Evolutionary conservation across 306 rosid genomes (phyloP).

Genomic region (Dalbergia cochinchinensis): DNA sequence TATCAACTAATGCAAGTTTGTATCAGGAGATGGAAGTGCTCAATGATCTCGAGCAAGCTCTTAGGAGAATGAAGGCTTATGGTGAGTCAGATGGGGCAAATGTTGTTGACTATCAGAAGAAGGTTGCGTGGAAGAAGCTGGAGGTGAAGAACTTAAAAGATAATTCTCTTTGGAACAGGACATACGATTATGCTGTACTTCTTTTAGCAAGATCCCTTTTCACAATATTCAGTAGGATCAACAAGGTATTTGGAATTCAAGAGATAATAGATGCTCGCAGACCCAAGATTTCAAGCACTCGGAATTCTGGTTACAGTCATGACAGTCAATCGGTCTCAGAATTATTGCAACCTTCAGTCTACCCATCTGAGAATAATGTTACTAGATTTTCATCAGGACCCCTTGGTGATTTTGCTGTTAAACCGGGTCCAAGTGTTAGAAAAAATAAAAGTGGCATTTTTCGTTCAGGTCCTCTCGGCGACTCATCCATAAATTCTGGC

Average conservation of each 20-base stretch:
- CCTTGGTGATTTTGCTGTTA: constrained; percentile 60
- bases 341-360: constrained; percentile 69
- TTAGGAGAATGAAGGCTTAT: constrained; percentile 76
- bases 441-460: constrained; percentile 55
- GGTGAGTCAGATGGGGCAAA: constrained; percentile 57
- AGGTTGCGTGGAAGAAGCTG: constrained; percentile 76
- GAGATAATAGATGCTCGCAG: constrained; percentile 57
- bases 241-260: constrained; percentile 74
- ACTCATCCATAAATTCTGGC: constrained; percentile 68
- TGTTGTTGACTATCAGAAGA: constrained; percentile 80
- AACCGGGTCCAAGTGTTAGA: constrained; percentile 55
- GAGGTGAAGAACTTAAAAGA: constrained; percentile 83
- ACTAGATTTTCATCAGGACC: constrained; percentile 94
- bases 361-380: constrained; percentile 55
- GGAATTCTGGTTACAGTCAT: constrained; percentile 59
- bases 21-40: constrained; percentile 96
- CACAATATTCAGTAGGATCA: constrained; percentile 79
- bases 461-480: constrained; percentile 75
- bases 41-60: constrained; percentile 86
- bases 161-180: constrained; percentile 83
- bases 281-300: constrained; percentile 50
- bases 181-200: constrained; percentile 75
- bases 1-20: constrained; percentile 79
- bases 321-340: constrained; percentile 82
- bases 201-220: constrained; percentile 81